These are phyloP conservation scores for Solanum lycopersicoides DNA, from an alignment of 257 asterid species.

Conservation along the genomic window DNA sequence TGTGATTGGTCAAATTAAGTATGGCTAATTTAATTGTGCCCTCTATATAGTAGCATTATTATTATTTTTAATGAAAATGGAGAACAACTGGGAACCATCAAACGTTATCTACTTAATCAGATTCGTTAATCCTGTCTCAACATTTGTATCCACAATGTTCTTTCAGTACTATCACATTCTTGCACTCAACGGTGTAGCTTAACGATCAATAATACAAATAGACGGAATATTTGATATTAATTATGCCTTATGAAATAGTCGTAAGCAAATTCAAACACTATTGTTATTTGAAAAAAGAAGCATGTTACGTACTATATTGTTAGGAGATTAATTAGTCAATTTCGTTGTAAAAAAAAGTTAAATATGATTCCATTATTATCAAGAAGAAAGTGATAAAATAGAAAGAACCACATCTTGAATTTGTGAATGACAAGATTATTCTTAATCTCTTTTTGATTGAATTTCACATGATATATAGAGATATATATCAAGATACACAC, in stretches of 20 bases:
- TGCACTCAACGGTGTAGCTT: background rate
- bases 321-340: background rate
- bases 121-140: background rate
- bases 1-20: background rate
- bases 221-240: background rate
- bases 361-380: background rate
- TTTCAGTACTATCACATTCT: background rate
- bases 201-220: background rate
- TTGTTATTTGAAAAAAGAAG: background rate
- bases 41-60: background rate
- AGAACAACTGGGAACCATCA: background rate
- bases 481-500: background rate
- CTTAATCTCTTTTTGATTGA: background rate
- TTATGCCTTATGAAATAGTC: background rate
- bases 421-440: background rate
- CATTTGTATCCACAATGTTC: background rate
- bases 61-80: background rate
- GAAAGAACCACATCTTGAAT: background rate
- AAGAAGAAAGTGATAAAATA: background rate
- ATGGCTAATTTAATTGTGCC: background rate
- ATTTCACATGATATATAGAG: background rate
- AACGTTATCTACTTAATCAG: background rate
- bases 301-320: background rate
- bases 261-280: background rate
- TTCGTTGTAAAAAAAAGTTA: background rate